These are phyloP conservation scores for Malbranchea zuffiana DNA, from an alignment of 2,329 filamentous ascomycete species.

Conservation along the genomic window DNA sequence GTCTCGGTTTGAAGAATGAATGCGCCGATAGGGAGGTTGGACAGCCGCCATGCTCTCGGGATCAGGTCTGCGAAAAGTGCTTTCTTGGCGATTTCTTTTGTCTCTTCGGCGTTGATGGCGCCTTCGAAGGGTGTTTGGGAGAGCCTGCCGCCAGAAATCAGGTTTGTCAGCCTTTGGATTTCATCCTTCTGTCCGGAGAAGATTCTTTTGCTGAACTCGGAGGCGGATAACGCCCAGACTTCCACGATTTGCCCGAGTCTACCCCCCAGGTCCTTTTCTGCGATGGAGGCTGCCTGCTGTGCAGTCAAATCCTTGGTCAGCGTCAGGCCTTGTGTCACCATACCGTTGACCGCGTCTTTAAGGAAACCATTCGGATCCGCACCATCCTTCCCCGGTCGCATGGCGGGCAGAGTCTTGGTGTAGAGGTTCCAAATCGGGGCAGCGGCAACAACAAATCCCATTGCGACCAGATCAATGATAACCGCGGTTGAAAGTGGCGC, in stretches of 20 bases:
- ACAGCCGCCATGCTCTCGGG: background rate
- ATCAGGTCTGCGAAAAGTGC: conserved; percentile 1
- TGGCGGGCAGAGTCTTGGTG: background rate
- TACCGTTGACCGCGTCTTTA: background rate
- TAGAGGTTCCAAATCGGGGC: too few relatives aligned
- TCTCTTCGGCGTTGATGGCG: too few relatives aligned
- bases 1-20: background rate
- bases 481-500: too few relatives aligned
- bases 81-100: too few relatives aligned
- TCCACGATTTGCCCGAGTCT: background rate
- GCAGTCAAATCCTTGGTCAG: background rate
- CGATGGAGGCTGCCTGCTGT: background rate
- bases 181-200: too few relatives aligned
- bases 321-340: background rate
- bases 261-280: background rate
- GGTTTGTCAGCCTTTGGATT: too few relatives aligned
- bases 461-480: too few relatives aligned
- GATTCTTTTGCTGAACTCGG: too few relatives aligned
- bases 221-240: background rate
- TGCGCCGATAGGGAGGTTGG: background rate
- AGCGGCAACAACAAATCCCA: too few relatives aligned
- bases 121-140: too few relatives aligned
- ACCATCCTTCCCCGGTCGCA: background rate
- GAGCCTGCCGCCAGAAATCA: too few relatives aligned
- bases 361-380: background rate